Evolutionary conservation across 2,329 filamentous ascomycete species (phyloP), one percentile per base, ranked within the genome.

Genomic region (Sarocladium kiliense): DNA sequence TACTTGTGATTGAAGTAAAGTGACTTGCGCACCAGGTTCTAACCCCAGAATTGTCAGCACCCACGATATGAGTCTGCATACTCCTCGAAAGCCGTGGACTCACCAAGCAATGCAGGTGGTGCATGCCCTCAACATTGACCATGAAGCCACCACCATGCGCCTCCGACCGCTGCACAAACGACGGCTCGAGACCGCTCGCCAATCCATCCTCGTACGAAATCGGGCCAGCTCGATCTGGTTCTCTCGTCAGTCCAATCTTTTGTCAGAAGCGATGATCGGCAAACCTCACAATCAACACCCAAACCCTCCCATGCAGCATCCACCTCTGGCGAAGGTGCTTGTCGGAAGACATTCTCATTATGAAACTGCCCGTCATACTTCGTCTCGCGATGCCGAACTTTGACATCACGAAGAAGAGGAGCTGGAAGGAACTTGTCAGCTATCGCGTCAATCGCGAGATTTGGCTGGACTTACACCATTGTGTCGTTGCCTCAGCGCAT

Each of bases 1-100:
- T 84, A 78, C 18, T 79, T 73, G 55, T 79, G 80, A 62, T 85
- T 86, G 69, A 77, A 85, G 62, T 78, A 80, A 0, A 84, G 66
- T 0, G 77, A 69, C 62, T 86, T 78, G 1, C 83, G 77, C 6
- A 86, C 62, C 5, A 86, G 72, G 56, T 86, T 82, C 80, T 75
- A 53, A n/a, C 1, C 5, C 2, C 1, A 51, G 63, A 6, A 11
- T n/a, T 7, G 18, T 41, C 19, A 63, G 58, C n/a, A 41, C n/a
- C n/a, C n/a, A n/a, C n/a, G n/a, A n/a, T n/a, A n/a, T n/a, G n/a
- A n/a, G n/a, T n/a, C n/a, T n/a, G n/a, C n/a, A n/a, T n/a, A n/a
- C n/a, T n/a, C n/a, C n/a, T n/a, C n/a, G n/a, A n/a, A n/a, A n/a
- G n/a, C n/a, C n/a, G 19, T 16, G 3, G 23, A 45, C 62, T 58